Base-by-base conservation (phyloP, 129 eudicot species). In the Artemisia annua region DNA sequence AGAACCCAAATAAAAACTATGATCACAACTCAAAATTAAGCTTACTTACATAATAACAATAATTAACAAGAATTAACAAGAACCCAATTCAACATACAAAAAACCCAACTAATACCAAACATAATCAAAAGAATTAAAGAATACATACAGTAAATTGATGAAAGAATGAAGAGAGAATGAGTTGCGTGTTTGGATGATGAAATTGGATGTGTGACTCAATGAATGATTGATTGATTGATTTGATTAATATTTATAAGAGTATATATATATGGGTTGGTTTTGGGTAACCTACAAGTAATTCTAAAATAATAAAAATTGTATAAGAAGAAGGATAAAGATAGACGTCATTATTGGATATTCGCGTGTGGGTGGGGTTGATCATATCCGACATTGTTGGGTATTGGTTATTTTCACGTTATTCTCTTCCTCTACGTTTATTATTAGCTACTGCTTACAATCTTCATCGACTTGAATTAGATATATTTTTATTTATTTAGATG, bases 271-370 rank as follows among this genome's bases (percentile, higher is more conserved):
- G 16, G 39, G 39, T 8, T 50, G 48, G 13, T 15, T 55, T 75
- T 26, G 80, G 60, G 80, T 76, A 48, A 53, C 26, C 80, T 76
- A 51, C 80, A 76, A 48, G 74, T 62, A 57, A 67, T 67, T 67
- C n/a, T 63, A 73, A 26, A 26, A 22, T 67, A 65, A 11, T 46
- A 19, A 3, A 19, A 7, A 39, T 39, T 39, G 46, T 4, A 15
- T 14, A 0, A 66, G 16, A 53, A 6, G 62, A 76, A 67, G 74
- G 80, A 76, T 76, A 76, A 76, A 67, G 74, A 35, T 51, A 70
- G 74, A 67, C 80, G 80, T 76, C 74, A 76, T 56, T n/a, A 24
- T 44, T 2, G 72, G 54, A 74, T 74, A 74, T 74, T 63, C 63
- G 43, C 3, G 39, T 30, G 39, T 30, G 35, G 35, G 35, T 5